Percentiles rank a stretch among this genome's conserved stretches.
phyloP scores from a whole-genome alignment of 31 red algal species.

The Odonthalia washingtoniensis region DNA sequence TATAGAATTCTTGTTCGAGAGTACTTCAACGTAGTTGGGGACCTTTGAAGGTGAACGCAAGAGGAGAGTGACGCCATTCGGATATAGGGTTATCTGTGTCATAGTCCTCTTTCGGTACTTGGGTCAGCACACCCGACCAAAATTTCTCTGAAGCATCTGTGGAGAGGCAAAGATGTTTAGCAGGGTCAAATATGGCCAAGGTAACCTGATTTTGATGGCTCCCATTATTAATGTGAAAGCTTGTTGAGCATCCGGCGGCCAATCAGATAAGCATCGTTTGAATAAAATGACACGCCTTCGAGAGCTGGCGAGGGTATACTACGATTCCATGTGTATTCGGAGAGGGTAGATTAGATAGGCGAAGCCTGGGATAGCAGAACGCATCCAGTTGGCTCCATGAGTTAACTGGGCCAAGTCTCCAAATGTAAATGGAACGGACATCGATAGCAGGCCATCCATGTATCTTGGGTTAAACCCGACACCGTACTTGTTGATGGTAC shows the following conservation, averaged over 20 bases:
- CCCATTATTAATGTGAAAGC: neutral
- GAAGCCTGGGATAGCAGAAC: slow-evolving; percentile 41
- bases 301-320: neutral
- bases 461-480: slow-evolving; percentile 38
- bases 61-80: slow-evolving; percentile 42
- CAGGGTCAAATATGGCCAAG: neutral
- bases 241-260: neutral
- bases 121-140: slow-evolving; percentile 33
- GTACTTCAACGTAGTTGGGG: slow-evolving; percentile 33
- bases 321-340: slow-evolving; percentile 29
- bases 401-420: slow-evolving; percentile 31
- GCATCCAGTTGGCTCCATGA: slow-evolving; percentile 50
- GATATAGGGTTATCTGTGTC: neutral
- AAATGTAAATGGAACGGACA: slow-evolving; percentile 33
- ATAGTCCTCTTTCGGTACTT: neutral
- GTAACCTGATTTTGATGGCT: neutral
- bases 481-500: slow-evolving; percentile 22
- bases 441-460: slow-evolving; percentile 9
- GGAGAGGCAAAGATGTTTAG: slow-evolving; percentile 11
- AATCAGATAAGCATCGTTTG: neutral
- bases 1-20: slow-evolving; percentile 46
- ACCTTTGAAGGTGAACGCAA: slow-evolving; percentile 48
- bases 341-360: slow-evolving; percentile 39
- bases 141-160: slow-evolving; percentile 33
- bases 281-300: neutral